Conservation (phyloP, 225 moss, liverwort and hornwort genomes). For the Marchantia polymorpha region DNA sequence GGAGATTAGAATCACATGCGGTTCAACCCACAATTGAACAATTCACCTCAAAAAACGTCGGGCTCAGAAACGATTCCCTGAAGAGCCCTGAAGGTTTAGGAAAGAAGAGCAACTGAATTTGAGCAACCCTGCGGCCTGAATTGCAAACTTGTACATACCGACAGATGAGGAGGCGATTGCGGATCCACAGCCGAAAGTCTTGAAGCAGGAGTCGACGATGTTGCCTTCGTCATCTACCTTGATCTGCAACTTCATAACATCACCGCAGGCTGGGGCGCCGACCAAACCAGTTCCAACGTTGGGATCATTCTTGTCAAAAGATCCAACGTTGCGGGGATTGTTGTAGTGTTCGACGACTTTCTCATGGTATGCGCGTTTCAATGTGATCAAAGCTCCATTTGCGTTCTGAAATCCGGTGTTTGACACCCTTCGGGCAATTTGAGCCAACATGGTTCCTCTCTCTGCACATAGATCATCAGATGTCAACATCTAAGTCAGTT, state of each 20-base stretch:
- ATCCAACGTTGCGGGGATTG: slow-evolving; percentile 94
- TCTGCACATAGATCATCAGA: not conserved
- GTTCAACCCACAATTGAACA: not conserved
- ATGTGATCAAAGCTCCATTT: slow-evolving; percentile 37
- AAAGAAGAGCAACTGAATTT: no score
- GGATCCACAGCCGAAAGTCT: slow-evolving; percentile 97
- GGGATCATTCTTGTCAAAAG: slow-evolving; percentile 92
- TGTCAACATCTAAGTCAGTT: not conserved
- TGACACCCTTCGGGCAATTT: slow-evolving; percentile 40
- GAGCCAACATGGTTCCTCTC: slow-evolving; percentile 40
- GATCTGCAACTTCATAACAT: slow-evolving; percentile 99
- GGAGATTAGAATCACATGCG: not conserved
- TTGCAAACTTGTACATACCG: slow-evolving; percentile 41
- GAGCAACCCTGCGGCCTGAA: no score
- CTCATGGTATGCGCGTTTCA: slow-evolving; percentile 79
- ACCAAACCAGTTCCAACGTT: slow-evolving; percentile 91
- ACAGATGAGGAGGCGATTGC: slow-evolving; percentile 97
- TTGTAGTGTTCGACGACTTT: slow-evolving; percentile 96
- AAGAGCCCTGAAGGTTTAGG: no score
- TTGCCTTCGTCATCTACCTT: slow-evolving; percentile 89
- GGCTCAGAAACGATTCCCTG: no score
- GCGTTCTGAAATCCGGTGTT: slow-evolving; percentile 19
- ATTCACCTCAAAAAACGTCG: no score
- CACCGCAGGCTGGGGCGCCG: slow-evolving; percentile 94
- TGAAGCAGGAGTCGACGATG: slow-evolving; percentile 91